A percentile compares a stretch with the other conserved stretches of the same genome.
Conservation (phyloP, 1,139 yeast species). For the Magnusiomyces ingens region DNA sequence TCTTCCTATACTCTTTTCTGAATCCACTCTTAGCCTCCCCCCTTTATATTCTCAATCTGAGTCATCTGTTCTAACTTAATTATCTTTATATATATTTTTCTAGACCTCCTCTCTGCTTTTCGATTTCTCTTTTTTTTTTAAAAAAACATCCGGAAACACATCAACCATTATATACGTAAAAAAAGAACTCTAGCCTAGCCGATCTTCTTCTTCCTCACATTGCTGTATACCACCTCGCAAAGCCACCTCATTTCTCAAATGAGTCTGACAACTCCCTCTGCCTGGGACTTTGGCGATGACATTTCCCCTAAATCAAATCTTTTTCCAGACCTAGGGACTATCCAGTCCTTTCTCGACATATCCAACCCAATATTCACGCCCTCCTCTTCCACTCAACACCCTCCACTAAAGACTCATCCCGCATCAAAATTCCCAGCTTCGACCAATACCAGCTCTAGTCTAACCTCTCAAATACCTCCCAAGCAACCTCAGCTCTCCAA, state of each 20-base stretch:
- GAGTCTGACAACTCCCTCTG: slow-evolving; percentile 1
- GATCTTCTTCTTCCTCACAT: neutral
- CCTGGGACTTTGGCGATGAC: slow-evolving; percentile 1
- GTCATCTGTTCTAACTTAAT: neutral
- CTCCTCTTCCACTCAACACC: slow-evolving; percentile 29
- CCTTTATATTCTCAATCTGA: neutral
- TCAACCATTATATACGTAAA: neutral
- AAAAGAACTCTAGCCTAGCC: neutral
- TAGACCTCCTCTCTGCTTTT: neutral
- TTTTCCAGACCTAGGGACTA: slow-evolving; percentile 7
- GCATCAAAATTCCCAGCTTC: slow-evolving; percentile 61
- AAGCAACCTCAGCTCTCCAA: slow-evolving; percentile 3
- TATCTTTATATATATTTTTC: neutral
- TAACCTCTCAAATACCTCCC: neutral
- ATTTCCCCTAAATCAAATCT: slow-evolving; percentile 6
- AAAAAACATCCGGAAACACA: no score
- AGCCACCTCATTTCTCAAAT: neutral
- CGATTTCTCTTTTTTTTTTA: neutral
- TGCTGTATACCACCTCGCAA: neutral
- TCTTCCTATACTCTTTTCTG: no score
- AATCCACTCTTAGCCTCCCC: neutral
- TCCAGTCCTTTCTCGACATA: slow-evolving; percentile 7
- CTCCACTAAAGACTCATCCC: slow-evolving; percentile 29
- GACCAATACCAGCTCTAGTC: slow-evolving; percentile 64
- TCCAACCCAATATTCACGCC: neutral